Base-by-base conservation (phyloP, 2,329 filamentous ascomycete species). In the Colletotrichum cordylinicola region DNA sequence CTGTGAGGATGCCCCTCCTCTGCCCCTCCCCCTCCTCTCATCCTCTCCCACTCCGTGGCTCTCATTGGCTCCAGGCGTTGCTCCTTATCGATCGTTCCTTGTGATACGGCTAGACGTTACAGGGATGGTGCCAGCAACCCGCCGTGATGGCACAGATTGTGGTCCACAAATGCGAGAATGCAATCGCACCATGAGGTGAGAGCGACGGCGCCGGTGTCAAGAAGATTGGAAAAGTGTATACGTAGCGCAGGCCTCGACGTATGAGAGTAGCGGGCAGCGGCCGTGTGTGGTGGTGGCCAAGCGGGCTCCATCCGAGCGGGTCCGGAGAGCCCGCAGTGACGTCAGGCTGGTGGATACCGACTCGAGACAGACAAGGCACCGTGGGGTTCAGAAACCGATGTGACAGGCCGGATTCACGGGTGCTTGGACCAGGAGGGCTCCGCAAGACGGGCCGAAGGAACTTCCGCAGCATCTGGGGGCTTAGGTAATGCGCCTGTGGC, bases 121-220 rank as follows among this genome's bases (percentile, higher is more conserved):
- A 66, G 60, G 72, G 58, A 71, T 71, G 9, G 43, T 71, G 67
- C 67, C 67, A 52, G 60, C 60, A 71, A 31, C 13, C 27, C 12
- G 58, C 61, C 13, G 27, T 55, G 48, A 71, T 74, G 37, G 27
- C 58, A 35, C 33, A 33, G n/a, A 35, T n/a, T 18, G 56, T 29
- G 67, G 39, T 56, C 71, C 71, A 70, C 71, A 74, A 71, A 48
- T 66, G 67, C 60, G 58, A 71, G 35, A 74, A 74, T 74, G 67
- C 67, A 39, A 61, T 70, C 56, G 67, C 71, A 64, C 67, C 58
- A 70, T 64, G 35, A 74, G 60, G 72, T 66, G 67, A 33, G 39
- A 64, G 56, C 29, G 27, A 48, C 27, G 58, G 24, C 29, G 15
- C 39, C 71, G 39, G 48, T 27, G 37, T 48, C 62, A 66, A 62